Evolutionary conservation across 805 yeast species (phyloP), one percentile per base, ranked within the genome.

Genomic region (Barnettozyma siamensis): DNA sequence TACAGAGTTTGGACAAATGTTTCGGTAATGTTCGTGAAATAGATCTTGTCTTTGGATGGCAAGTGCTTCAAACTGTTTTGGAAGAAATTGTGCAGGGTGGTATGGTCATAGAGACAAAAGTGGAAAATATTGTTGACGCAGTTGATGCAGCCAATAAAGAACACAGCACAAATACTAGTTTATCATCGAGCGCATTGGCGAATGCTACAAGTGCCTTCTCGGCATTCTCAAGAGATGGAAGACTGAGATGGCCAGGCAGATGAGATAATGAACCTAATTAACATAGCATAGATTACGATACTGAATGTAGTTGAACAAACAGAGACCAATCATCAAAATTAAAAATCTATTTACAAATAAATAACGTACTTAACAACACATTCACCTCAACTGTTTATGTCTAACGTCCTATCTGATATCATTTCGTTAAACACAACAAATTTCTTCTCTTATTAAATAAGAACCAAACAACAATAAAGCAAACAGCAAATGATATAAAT

Each of bases 21-120:
- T 93, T 93, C 64, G 81, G 80, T 46, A 89, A 88, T 55, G 99
- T 93, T 7, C 89, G 96, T 61, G 99, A 93, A 59, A 70, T 93
- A 51, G 99, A 93, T 64, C 70, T 93, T 47, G 96, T 93, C n/a
- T 91, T 89, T 65, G 97, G 97, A 15, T 93, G 99, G 98, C 97
- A 93, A 63, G 94, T 88, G 5, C 67, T 91, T 26, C 94, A 91
- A 59, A 83, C 95, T 2, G 96, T 91, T 2, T 62, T 89, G 37
- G 93, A 83, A 54, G 98, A 93, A 55, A 83, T 93, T 27, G 82
- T 93, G 1, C 98, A 93, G 59, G 99, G 98, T 20, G 99, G 99
- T 0, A 83, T 93, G 94, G 99, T 93, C 8, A 85, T 93, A 29
- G 99, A 93, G 59, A 89, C 98, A 2, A 87, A 82, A 50, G 87